These are phyloP conservation scores for Podospora appendiculata DNA, from an alignment of 495 filamentous ascomycete species.

Conservation along the genomic window DNA sequence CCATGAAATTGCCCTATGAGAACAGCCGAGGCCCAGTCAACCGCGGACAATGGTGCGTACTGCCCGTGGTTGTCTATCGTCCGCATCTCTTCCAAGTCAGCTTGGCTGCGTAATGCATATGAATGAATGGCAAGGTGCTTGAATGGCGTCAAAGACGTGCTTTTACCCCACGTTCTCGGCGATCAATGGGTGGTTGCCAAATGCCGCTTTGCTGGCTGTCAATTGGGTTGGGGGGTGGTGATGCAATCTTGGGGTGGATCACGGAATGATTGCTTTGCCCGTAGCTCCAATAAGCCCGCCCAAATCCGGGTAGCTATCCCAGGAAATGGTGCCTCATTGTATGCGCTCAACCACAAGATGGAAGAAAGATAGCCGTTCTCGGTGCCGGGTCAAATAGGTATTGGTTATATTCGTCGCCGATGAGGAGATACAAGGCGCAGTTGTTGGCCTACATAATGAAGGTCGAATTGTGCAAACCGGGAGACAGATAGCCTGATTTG, in stretches of 20 bases:
- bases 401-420: too few species aligned
- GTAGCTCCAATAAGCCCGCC: neutral
- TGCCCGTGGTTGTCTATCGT: too few species aligned
- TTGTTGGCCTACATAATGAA: too few species aligned
- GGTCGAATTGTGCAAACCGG: too few species aligned
- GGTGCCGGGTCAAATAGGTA: too few species aligned
- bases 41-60: too few species aligned
- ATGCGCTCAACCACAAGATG: too few species aligned
- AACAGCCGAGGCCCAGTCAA: neutral
- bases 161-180: conserved; percentile 1
- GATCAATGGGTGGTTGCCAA: neutral
- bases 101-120: neutral
- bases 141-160: neutral
- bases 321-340: too few species aligned
- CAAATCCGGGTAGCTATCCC: too few species aligned
- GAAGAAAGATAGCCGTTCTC: too few species aligned
- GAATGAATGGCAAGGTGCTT: neutral
- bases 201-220: neutral
- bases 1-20: neutral
- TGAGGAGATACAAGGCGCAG: too few species aligned
- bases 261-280: neutral
- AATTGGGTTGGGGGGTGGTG: neutral
- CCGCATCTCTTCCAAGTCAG: neutral
- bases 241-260: conserved; percentile 3
- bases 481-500: too few species aligned